These are phyloP conservation scores for Neonectria neomacrospora DNA, from an alignment of 2,329 filamentous ascomycete genomes.

Conservation along the genomic window DNA sequence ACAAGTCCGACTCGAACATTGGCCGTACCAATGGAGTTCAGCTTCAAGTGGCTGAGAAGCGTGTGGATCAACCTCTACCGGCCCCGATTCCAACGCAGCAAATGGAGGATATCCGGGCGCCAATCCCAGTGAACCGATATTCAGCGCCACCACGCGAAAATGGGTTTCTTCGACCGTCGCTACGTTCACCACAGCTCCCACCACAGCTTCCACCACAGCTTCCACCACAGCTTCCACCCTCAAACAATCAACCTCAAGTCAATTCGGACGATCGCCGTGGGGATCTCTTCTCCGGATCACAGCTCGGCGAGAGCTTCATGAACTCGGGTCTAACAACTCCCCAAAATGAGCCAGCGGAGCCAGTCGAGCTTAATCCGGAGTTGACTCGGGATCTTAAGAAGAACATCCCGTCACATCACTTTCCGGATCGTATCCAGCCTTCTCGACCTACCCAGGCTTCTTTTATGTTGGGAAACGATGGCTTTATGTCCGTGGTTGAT, in stretches of 20 bases:
- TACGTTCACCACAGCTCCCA: conserved; percentile 38
- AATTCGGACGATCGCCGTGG: conserved; percentile 32
- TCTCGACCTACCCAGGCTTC: conserved; percentile 31
- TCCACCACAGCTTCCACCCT: conserved; percentile 33
- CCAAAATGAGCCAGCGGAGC: conserved; percentile 45
- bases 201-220: conserved; percentile 38
- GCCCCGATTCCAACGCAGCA: conserved; percentile 41
- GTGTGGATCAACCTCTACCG: conserved; percentile 33
- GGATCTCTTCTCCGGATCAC: conserved; percentile 52
- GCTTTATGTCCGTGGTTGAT: conserved; percentile 51
- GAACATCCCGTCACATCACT: conserved; percentile 31
- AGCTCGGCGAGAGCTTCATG: conserved; percentile 54
- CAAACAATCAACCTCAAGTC: conserved; percentile 31
- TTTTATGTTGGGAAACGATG: conserved; percentile 52
- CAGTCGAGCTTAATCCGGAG: conserved; percentile 38
- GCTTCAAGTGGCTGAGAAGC: conserved; percentile 34
- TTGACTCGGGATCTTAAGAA: conserved; percentile 41
- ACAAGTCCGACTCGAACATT: conserved; percentile 39
- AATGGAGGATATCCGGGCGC: conserved; percentile 50
- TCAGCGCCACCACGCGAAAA: conserved; percentile 43
- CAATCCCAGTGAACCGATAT: conserved; percentile 49
- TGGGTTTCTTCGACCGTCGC: conserved; percentile 39
- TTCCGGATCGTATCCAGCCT: conserved; percentile 26
- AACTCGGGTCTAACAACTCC: conserved; percentile 53
- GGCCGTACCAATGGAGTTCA: conserved; percentile 33